Conservation (phyloP, 352 stramenopile genomes). For the Globisporangium perplexum region DNA sequence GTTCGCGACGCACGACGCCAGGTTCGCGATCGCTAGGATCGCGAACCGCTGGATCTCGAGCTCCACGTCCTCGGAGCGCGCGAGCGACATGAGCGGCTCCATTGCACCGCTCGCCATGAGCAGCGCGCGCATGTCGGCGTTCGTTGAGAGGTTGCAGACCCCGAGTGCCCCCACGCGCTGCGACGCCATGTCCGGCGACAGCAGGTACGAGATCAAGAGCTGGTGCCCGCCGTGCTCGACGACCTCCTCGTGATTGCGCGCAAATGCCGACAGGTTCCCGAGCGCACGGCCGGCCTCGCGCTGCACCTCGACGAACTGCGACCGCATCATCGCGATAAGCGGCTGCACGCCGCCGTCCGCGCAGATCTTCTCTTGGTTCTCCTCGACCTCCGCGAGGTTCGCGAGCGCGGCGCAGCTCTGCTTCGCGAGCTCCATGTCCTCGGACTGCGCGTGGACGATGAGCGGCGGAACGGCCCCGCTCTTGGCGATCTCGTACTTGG, state of each 20-base stretch:
- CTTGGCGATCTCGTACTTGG: constrained; percentile 97
- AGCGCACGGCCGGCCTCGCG: constrained; percentile 88
- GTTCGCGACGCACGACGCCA: constrained; percentile 92
- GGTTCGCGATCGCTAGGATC: constrained; percentile 92
- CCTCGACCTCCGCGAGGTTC: constrained; percentile 93
- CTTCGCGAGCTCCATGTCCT: constrained; percentile 90
- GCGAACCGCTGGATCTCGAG: constrained; percentile 94
- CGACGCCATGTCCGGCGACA: constrained; percentile 92
- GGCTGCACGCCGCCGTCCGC: constrained; percentile 88
- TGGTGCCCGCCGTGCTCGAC: constrained; percentile 91
- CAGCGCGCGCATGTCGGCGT: constrained; percentile 81
- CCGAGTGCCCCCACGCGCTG: constrained; percentile 91
- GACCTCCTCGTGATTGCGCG: constrained; percentile 89
- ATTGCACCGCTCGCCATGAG: constrained; percentile 93
- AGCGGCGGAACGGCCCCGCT: constrained; percentile 88
- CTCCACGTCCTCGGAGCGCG: constrained; percentile 92
- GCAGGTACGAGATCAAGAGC: constrained; percentile 93
- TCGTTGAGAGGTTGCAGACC: constrained; percentile 94
- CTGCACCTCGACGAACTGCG: constrained; percentile 93
- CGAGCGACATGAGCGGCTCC: constrained; percentile 93
- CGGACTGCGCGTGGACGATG: constrained; percentile 88
- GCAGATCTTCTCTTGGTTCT: constrained; percentile 95
- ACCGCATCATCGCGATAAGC: constrained; percentile 93
- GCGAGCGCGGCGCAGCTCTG: constrained; percentile 91
- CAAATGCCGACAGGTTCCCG: constrained; percentile 90